Evolutionary conservation across 1,284 basidiomycete species (phyloP), one percentile per base, ranked within the genome.

Genomic region (Xerocomus cyaneibrunnescens): DNA sequence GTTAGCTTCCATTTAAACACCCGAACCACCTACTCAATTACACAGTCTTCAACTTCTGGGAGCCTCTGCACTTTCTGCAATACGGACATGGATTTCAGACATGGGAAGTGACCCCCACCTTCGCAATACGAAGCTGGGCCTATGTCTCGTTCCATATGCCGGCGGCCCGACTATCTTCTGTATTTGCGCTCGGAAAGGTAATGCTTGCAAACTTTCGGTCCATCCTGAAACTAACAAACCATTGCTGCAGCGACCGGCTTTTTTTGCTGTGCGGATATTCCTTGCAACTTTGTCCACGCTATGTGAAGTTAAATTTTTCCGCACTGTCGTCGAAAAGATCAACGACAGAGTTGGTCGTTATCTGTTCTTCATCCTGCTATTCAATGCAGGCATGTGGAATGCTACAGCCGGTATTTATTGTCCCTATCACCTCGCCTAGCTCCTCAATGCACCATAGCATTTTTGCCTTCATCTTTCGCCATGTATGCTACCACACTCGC

Each of bases 41-140:
- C 43, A n/a, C 58, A 97, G 94, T 96, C 12, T 99, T 88, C 79
- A 99, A 99, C 72, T 99, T 98, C 72, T 99, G 92, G 92, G 97
- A 99, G 67, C 96, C 97, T 21, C 74, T 99, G 30, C 96, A 98
- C 71, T 94, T 94, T 71, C 76, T 95, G 48, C 81, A 85, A 57
- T 76, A 85, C 57, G 91, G 91, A 27, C 76, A 85, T 60, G 93
- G 91, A 7, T 98, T 99, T 71, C 94, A 99, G 72, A 98, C 97
- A 1, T 99, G 97, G 97, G 97, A 99, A 68, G 86, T 92, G 7
- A 92, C 94, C 10, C 94, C 97, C 7, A 73, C 83, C 51, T 98
- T 89, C 66, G 87, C 94, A 7, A 87, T 99, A 57, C 79, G 97
- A 55, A 95, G 92, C 57, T 99, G 94, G 94, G 84, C 92, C 9